phyloP scores from a whole-genome alignment of 2,329 filamentous ascomycete species.

The Apiospora hydei region DNA sequence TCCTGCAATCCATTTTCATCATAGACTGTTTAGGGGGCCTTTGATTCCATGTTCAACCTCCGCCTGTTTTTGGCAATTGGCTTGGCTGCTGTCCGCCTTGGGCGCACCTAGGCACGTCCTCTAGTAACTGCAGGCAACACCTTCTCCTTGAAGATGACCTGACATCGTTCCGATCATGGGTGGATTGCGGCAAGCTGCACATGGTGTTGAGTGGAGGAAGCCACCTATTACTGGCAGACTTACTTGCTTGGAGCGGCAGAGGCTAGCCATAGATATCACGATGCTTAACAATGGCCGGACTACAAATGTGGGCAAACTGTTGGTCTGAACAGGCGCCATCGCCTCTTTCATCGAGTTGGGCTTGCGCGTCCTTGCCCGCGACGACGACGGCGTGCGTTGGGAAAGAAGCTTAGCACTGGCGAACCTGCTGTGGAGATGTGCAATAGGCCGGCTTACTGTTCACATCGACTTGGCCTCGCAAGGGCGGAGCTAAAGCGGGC shows the following conservation, averaged over 20 bases:
- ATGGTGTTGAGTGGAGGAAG: neutral
- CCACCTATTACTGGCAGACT: neutral
- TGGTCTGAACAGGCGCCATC: conserved; percentile 55
- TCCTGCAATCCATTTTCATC: neutral
- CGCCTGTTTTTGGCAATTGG: neutral
- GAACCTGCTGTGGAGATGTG: conserved; percentile 48
- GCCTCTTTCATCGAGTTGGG: conserved; percentile 56
- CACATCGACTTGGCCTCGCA: conserved; percentile 52
- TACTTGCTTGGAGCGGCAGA: neutral
- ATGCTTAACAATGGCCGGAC: conserved; percentile 47
- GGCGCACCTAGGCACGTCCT: neutral
- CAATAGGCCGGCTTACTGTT: conserved; percentile 49
- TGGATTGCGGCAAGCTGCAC: neutral
- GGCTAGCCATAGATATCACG: conserved; percentile 44
- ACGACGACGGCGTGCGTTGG: conserved; percentile 54
- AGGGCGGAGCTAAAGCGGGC: conserved; percentile 50
- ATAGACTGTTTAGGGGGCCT: neutral
- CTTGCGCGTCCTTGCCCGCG: conserved; percentile 48
- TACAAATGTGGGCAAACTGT: conserved; percentile 50
- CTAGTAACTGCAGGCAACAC: neutral
- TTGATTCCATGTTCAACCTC: neutral
- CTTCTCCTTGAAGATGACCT: conserved; percentile 50
- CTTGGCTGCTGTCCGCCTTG: neutral
- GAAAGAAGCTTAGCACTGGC: conserved; percentile 45
- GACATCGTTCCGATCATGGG: conserved; percentile 37